Percentiles rank a stretch among this genome's conserved stretches.
Evolutionary conservation across 192 early-diverging fungal genomes (phyloP).

Genomic region (Podila horticola): DNA sequence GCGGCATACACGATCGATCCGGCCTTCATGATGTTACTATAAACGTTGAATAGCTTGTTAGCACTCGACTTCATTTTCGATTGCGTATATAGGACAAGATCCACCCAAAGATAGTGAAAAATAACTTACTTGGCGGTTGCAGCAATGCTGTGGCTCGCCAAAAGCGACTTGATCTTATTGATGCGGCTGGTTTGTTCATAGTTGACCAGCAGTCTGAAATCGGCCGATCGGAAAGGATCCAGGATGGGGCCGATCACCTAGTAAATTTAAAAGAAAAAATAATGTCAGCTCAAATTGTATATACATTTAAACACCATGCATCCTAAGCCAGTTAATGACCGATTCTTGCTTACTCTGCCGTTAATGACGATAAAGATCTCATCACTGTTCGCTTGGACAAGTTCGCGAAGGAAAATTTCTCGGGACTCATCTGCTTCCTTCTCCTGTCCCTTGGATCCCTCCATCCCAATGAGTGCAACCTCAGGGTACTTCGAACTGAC

Average conservation of each 20-base stretch:
- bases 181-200: slow-evolving; percentile 69
- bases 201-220: slow-evolving; percentile 68
- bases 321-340: no score
- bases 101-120: not conserved
- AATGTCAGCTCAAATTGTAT: not conserved
- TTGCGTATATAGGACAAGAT: slow-evolving; percentile 1
- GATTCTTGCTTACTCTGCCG: slow-evolving; percentile 59
- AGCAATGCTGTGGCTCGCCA: slow-evolving; percentile 13
- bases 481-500: slow-evolving; percentile 11
- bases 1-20: slow-evolving; percentile 23
- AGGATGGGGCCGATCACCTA: slow-evolving; percentile 65
- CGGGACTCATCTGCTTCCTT: slow-evolving; percentile 9
- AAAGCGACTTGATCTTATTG: slow-evolving; percentile 24
- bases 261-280: not conserved
- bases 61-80: not conserved
- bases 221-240: slow-evolving; percentile 57
- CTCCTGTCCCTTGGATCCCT: slow-evolving; percentile 25
- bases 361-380: slow-evolving; percentile 65
- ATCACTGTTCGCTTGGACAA: slow-evolving; percentile 13
- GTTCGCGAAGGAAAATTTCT: slow-evolving; percentile 21
- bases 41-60: not conserved
- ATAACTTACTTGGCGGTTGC: slow-evolving; percentile 16
- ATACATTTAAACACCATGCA: not conserved
- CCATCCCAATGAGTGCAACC: slow-evolving; percentile 21
- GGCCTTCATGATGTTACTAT: slow-evolving; percentile 33